Evolutionary conservation across 306 rosid genomes (phyloP), one percentile per base, ranked within the genome.

Genomic region (Parietaria judaica): DNA sequence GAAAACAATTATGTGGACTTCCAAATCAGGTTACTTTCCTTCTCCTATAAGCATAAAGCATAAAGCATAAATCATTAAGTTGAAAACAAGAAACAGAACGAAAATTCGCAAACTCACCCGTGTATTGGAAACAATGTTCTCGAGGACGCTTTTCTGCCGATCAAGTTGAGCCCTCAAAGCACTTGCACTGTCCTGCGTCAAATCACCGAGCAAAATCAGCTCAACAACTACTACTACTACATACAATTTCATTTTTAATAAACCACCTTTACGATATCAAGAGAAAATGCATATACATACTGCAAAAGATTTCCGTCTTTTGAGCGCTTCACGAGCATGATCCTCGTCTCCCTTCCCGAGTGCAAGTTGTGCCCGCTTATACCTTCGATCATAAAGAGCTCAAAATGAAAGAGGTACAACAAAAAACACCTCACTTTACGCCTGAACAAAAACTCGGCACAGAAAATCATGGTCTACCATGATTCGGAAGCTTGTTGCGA

Each of bases 311-410:
- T 85, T 87, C 54, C 96, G 87, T 76, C 95, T 79, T 76, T 81
- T 91, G 53, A 91, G 78, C 43, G 97, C 96, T 85, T 91, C 96
- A 36, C 96, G 96, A 63, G 96, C 96, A 76, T 85, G 96, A 77
- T 87, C 95, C 72, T 91, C 97, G 46, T 91, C 82, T 50, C 96
- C 97, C 69, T 91, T 91, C 69, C 78, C 81, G 56, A 91, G 96
- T 68, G 98, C 98, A 62, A 91, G 77, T 68, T 91, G 96, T 44
- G 98, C 98, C 68, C 79, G 85, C 10, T 84, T 70, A 58, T 87
- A 91, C 98, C 98, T 87, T 75, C 48, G n/a, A 53, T 52, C 50
- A 11, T 11, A 64, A 6, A 53, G 59, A 72, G 71, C 23, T 65
- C 61, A 49, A 35, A 51, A 51, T 36, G 57, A 8, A 70, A 56